Base-by-base conservation (phyloP, 257 asterid genomes). In the Coffea eugenioides region DNA sequence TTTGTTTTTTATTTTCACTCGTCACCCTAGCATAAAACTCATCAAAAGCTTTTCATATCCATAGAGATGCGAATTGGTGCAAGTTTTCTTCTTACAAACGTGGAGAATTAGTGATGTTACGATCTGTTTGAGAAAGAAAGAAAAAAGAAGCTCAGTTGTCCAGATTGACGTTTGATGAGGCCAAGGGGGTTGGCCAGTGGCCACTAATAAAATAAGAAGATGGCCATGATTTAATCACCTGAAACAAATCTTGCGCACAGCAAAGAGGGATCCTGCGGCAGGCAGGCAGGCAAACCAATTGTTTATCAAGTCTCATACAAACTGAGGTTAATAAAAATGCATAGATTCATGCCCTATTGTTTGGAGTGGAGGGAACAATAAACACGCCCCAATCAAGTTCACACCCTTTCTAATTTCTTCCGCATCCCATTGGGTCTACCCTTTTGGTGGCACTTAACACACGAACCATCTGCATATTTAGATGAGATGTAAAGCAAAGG, bases 281-380 rank as follows among this genome's bases (percentile, higher is more conserved):
- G 80, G 45, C 61, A 81, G 80, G 84, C 61, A 81, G 80, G 84
- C 80, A 77, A 39, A 77, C 80, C 39, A 88, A 80, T 39, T 80
- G 78, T 83, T 73, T 77, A 76, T 49, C 74, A 74, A 69, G 81
- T 62, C 69, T 85, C 61, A 71, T 79, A 80, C 67, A 87, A 82
- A 83, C 49, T 27, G 15, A 73, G 85, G 76, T 67, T 84, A 70
- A 87, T 80, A 90, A 77, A 84, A 81, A 84, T 77, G 77, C 67
- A 86, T 82, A 82, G 75, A 52, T 85, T 90, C 87, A 88, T 86
- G 86, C 90, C 90, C 51, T 77, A 56, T 83, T 88, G 97, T 88
- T 87, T 90, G 95, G 95, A 90, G 90, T 86, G 87, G 90, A 82
- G 97, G 95, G 93, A 91, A 91, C 97, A 90, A 81, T 83, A 81